Evolutionary conservation across 2,329 filamentous ascomycete genomes (phyloP).

Genomic region (Trichoderma harzianum): DNA sequence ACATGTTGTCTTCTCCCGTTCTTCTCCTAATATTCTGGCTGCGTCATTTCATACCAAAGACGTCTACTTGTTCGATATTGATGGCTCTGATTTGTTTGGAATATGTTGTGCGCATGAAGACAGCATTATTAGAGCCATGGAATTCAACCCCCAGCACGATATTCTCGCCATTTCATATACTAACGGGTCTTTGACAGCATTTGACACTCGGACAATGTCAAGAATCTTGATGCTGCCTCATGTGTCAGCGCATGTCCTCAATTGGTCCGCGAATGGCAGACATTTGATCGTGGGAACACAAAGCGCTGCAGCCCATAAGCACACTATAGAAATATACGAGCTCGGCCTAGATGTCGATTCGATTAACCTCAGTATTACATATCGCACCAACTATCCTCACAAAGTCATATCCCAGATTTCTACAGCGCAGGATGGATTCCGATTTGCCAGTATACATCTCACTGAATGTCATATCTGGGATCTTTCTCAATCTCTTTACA

Average conservation of each 20-base stretch:
- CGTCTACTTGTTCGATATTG: not conserved
- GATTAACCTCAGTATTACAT: not conserved
- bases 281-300: not conserved
- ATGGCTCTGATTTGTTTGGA: not conserved
- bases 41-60: not conserved
- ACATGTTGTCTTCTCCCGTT: not conserved
- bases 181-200: not conserved
- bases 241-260: not conserved
- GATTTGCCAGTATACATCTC: not conserved
- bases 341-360: not conserved
- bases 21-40: not conserved
- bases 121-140: not conserved
- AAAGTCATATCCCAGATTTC: not conserved
- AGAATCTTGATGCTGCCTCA: not conserved
- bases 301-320: not conserved
- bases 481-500: not conserved
- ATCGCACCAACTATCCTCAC: not conserved
- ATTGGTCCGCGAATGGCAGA: slow-evolving; percentile 3
- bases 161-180: not conserved
- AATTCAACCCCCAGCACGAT: not conserved
- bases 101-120: not conserved
- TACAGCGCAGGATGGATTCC: not conserved
- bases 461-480: slow-evolving; percentile 9
- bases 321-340: slow-evolving; percentile 2
- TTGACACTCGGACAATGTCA: not conserved